phyloP scores from a whole-genome alignment of 495 filamentous ascomycete genomes.

The Trypethelium eluteriae region DNA sequence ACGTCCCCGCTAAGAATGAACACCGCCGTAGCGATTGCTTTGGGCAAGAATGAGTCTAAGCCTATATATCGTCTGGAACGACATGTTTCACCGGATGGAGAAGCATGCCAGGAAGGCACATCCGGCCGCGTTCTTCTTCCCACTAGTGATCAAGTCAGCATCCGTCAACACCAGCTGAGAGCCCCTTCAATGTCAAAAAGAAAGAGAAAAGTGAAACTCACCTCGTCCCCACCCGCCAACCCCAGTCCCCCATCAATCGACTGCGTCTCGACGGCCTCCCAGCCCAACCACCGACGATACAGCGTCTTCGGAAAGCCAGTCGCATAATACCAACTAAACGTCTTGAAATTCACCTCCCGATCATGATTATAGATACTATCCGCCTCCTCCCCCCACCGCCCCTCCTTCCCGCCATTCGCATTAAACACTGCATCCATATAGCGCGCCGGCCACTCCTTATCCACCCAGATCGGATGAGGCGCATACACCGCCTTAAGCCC shows the following conservation, averaged over 20 bases:
- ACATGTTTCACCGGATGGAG: conserved; percentile 37
- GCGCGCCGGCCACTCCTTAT: conserved; percentile 49
- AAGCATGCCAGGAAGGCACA: conserved; percentile 85
- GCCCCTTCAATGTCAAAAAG: conserved; percentile 1
- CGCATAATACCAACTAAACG: conserved; percentile 53
- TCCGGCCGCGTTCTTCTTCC: conserved; percentile 40
- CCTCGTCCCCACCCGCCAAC: conserved; percentile 11
- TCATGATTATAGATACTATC: conserved; percentile 36
- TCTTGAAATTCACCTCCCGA: conserved; percentile 48
- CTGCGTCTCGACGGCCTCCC: conserved; percentile 18
- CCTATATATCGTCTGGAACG: conserved; percentile 1
- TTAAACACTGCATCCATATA: conserved; percentile 58
- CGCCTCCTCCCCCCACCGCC: conserved; percentile 27
- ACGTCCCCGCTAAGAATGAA: neutral
- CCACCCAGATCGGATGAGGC: conserved; percentile 64
- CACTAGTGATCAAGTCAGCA: conserved; percentile 20
- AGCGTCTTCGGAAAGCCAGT: conserved; percentile 47
- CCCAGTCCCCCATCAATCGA: conserved; percentile 13
- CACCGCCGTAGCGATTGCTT: neutral
- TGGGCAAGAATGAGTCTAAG: neutral
- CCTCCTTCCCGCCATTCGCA: conserved; percentile 30
- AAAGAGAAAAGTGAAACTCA: neutral
- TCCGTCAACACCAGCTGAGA: conserved; percentile 22
- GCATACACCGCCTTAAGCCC: conserved; percentile 63
- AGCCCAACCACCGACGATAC: conserved; percentile 57